Conservation (phyloP, 768 basidiomycete genomes). For the Phylloporus arenicola region DNA sequence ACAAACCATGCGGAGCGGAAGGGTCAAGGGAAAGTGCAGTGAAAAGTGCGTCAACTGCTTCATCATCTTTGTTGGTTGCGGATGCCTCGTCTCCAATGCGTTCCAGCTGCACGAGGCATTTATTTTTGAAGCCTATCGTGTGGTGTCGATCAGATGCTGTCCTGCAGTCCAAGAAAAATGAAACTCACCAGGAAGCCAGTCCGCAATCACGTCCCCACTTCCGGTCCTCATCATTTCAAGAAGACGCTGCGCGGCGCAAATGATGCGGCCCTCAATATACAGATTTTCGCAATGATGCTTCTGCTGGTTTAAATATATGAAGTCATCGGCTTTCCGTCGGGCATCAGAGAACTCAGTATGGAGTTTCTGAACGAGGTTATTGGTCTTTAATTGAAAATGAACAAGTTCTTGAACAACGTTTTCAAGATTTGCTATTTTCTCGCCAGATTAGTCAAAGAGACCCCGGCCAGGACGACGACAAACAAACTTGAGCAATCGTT, state of each 20-base stretch:
- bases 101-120: not conserved
- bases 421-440: not conserved
- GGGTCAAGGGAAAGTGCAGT: not conserved
- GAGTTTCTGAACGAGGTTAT: not conserved
- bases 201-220: not conserved
- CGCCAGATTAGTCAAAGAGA: too few relatives aligned
- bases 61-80: not conserved
- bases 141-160: not conserved
- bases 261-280: not conserved
- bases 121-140: not conserved
- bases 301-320: not conserved
- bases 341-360: not conserved
- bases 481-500: not conserved
- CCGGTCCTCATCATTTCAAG: not conserved
- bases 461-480: not conserved
- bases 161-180: too few relatives aligned
- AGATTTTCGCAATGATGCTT: slow-evolving; percentile 7
- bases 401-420: not conserved
- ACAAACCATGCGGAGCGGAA: not conserved
- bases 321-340: not conserved
- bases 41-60: not conserved
- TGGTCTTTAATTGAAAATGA: not conserved
- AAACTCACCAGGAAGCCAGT: slow-evolving; percentile 5
- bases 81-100: not conserved
- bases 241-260: not conserved